Conservation (phyloP, 345 rosid genomes). For the Syzygium oleosum region DNA sequence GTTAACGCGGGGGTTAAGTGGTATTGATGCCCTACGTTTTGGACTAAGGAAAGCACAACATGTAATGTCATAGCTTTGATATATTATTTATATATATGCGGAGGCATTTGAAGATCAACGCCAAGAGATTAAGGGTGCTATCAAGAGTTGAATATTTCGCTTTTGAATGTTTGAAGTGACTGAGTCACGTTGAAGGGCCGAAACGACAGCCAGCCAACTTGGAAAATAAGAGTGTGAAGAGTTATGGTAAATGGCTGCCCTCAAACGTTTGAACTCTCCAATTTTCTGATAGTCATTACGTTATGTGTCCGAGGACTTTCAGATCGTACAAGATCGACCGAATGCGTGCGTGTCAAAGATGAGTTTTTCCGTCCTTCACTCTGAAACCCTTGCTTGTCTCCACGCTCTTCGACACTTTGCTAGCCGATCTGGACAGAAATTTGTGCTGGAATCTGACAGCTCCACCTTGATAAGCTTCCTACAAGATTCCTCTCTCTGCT, state of each 20-base stretch:
- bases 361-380: not conserved
- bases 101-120: not conserved
- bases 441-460: too few species aligned
- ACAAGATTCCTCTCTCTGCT: too few species aligned
- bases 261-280: not conserved
- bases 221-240: not conserved
- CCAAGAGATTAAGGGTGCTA: not conserved
- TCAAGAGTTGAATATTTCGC: not conserved
- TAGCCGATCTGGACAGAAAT: too few species aligned
- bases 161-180: not conserved
- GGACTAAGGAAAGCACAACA: not conserved
- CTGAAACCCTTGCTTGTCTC: too few species aligned
- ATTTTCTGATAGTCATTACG: not conserved
- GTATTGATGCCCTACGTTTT: not conserved
- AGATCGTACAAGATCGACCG: not conserved
- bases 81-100: not conserved
- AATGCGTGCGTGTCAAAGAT: not conserved
- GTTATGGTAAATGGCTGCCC: not conserved
- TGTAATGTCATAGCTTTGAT: not conserved
- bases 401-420: too few species aligned
- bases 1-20: not conserved
- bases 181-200: not conserved
- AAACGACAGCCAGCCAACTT: constrained; percentile 3
- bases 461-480: too few species aligned
- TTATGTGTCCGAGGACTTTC: not conserved